Conservation (phyloP, 1,284 basidiomycete species). For the Trametes sp. region DNA sequence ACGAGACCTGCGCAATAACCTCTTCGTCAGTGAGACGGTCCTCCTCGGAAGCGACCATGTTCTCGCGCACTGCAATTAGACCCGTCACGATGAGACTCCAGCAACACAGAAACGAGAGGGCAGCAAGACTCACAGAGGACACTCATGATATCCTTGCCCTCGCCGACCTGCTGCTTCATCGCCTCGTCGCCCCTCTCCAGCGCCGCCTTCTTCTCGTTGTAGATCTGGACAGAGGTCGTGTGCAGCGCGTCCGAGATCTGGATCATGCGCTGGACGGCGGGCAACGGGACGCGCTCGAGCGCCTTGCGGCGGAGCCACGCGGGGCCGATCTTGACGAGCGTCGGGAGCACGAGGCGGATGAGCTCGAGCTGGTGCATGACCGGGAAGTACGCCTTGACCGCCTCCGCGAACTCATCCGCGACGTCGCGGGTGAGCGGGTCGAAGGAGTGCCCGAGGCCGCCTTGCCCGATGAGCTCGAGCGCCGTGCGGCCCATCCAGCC, state of each 20-base stretch:
- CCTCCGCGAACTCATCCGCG: constrained; percentile 34
- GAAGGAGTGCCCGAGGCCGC: constrained; percentile 49
- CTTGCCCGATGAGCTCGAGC: constrained; percentile 50
- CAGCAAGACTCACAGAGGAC: constrained; percentile 31
- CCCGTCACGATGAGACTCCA: neutral
- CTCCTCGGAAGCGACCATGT: constrained; percentile 32
- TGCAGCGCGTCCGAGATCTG: constrained; percentile 45
- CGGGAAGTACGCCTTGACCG: constrained; percentile 28
- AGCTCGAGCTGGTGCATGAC: constrained; percentile 1
- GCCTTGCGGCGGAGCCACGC: constrained; percentile 4
- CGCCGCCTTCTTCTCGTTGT: constrained; percentile 31
- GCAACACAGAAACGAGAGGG: neutral
- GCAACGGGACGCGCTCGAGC: constrained; percentile 8
- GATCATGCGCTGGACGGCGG: constrained; percentile 5
- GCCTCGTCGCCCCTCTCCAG: constrained; percentile 35
- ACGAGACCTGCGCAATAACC: constrained; percentile 39
- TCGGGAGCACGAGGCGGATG: constrained; percentile 37
- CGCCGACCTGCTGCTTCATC: constrained; percentile 34
- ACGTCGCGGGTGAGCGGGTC: constrained; percentile 41
- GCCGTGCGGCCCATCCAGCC: constrained; percentile 46
- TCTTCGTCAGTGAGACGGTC: constrained; percentile 28
- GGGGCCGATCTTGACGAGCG: constrained; percentile 40
- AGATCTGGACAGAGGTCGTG: constrained; percentile 24
- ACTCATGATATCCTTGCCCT: constrained; percentile 41
- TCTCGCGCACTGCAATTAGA: constrained; percentile 34